These are phyloP conservation scores for Naegleria fowleri DNA, from an alignment of 208 protist species.

Conservation along the genomic window DNA sequence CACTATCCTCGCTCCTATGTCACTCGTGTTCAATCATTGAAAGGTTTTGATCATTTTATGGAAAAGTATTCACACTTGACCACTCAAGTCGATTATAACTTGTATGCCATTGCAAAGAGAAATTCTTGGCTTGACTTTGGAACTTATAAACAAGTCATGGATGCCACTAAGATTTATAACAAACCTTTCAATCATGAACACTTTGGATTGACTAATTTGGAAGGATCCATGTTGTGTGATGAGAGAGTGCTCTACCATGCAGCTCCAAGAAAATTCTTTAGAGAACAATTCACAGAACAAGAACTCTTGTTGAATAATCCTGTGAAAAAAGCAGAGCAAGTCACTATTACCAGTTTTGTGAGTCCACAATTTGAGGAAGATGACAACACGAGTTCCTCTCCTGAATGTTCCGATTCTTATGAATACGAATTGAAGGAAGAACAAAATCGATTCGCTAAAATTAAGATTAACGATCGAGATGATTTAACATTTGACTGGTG, in stretches of 20 bases:
- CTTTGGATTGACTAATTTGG: background rate
- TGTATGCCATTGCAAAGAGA: background rate
- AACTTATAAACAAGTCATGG: background rate
- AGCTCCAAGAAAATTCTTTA: background rate
- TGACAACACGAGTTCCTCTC: too few species aligned
- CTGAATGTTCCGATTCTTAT: too few species aligned
- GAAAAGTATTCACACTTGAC: background rate
- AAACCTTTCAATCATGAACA: background rate
- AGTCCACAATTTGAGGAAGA: background rate
- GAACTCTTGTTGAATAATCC: background rate
- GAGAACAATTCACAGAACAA: background rate
- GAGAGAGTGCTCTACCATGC: background rate
- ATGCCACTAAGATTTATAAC: background rate
- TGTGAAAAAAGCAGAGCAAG: background rate
- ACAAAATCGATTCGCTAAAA: too few species aligned
- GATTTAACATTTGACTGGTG: background rate
- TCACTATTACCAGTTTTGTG: background rate
- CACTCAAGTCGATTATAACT: background rate
- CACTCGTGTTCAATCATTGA: background rate
- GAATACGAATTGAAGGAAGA: too few species aligned
- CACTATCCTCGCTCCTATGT: background rate
- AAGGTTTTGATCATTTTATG: background rate
- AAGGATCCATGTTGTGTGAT: background rate
- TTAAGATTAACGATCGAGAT: background rate
- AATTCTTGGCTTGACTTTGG: background rate